Base-by-base conservation (phyloP, 345 rosid genomes). In the Microthlaspi erraticum region DNA sequence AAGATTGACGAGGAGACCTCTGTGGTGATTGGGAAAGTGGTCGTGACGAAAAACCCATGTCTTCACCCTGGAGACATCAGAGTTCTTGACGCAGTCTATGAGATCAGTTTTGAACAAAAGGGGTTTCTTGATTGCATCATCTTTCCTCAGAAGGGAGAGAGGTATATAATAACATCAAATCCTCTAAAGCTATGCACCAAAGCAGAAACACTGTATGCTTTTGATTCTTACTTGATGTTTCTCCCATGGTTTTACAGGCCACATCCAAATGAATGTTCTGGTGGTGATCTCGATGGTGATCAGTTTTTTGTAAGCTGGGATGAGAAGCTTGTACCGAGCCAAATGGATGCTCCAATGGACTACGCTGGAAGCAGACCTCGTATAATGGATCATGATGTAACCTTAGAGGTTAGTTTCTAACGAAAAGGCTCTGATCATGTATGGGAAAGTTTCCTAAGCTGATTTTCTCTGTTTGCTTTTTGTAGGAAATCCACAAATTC, bases 271-370 rank as follows among this genome's bases (percentile, higher is more conserved):
- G 97, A 94, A 85, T 94, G 95, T 81, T 91, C 94, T 14, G 99
- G 99, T 56, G 99, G 97, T 51, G 99, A 91, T 85, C 97, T 94
- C 64, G 99, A 94, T 60, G 97, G 99, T 52, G 99, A 94, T 81
- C 81, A 76, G 62, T 94, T 75, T 79, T 94, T 94, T 68, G 78
- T 91, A 46, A 83, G 95, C 77, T 94, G 97, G 99, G 96, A 91
- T 61, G 59, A 85, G 77, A 86, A 79, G 75, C 88, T 94, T 65
- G 77, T 91, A 67, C 99, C 96, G 4, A 64, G 43, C 72, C 67
- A 83, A 81, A 82, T 84, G 43, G 93, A 86, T 9, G 53, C 89
- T 71, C 96, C 99, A 3, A 91, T 94, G 99, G 90, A 94, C 83
- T 89, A 94, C 55, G 71, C 83, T 18, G 96, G 86, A 69, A 58